Base-by-base conservation (phyloP, 2,329 filamentous ascomycete species). In the Colletotrichum eremochloae region DNA sequence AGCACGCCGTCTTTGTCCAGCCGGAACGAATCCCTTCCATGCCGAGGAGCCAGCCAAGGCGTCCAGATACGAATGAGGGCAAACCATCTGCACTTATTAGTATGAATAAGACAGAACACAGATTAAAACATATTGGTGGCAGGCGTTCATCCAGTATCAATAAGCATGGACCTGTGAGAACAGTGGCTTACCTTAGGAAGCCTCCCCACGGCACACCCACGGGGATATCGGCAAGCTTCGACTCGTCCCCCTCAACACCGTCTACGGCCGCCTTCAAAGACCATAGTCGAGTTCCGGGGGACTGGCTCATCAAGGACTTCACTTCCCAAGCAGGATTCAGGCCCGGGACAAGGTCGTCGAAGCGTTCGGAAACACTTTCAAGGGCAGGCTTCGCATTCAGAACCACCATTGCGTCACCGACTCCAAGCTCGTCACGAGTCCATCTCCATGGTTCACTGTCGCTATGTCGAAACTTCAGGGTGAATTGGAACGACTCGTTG, bases 31-130 rank as follows among this genome's bases (percentile, higher is more conserved):
- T 84, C 81, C 74, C 88, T 90, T 15, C 95, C 95, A 79, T 98
- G 95, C 50, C 94, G 87, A n/a, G 96, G 96, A 9, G 93, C 94
- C 14, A 97, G 84, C 96, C 96, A 98, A 1, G 95, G 92, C 44
- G 88, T 88, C 90, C 92, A 96, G 4, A 94, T 85, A 24, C 95
- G 90, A 6, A 97, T 91, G 15, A 97, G 82, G 9, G 94, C 90
- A 79, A 97, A 96, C 90, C 94, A 97, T 76, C 93, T 90, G 63
- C 60, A 7, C 63, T 18, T 63, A 60, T 78, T 55, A 78, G 76
- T 63, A 67, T 57, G 57, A 14, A 20, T 55, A 24, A 29, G 1
- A n/a, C 14, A 29, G 5, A 46, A n/a, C 31, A 8, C 15, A 31
- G 3, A 9, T 42, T 15, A 15, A n/a, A 38, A 42, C 36, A 42